Evolutionary conservation across 2,329 filamentous ascomycete species (phyloP), one percentile per base, ranked within the genome.

Genomic region (Calonectria hongkongensis): DNA sequence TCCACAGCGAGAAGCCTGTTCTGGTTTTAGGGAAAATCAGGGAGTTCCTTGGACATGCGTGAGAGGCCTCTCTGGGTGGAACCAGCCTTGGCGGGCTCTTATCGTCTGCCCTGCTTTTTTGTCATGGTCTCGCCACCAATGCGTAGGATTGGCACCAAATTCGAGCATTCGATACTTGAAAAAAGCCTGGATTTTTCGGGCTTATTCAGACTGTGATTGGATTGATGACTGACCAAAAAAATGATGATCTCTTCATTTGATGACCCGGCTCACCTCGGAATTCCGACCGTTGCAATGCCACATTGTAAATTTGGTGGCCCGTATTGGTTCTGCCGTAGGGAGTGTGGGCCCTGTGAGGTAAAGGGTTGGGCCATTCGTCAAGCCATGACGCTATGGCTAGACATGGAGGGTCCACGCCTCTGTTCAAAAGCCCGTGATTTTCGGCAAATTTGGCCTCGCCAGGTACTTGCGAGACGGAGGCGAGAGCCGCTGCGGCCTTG

Each of bases 21-120:
- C 3, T 75, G 5, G 73, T 76, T 2, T 60, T 76, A 0, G n/a
- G 60, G 0, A 75, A 75, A 30, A 76, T 75, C 9, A 58, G 66
- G 21, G 54, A 60, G 21, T 68, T 68, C 18, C 43, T 68, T 12
- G 51, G 15, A 8, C 36, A 41, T 30, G 33, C 25, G 18, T 54
- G 39, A 47, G 41, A 30, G 39, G 39, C 8, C 25, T 30, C 21
- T 21, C 21, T 21, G 45, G 4, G n/a, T 60, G 54, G 33, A 60
- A 60, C 21, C 39, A 21, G 33, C 13, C 5, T 12, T 1, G n/a
- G 21, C 21, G 18, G 7, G 51, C 15, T 33, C 28, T 28, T 41
- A 36, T 25, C 33, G 18, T 9, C 18, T 4, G 48, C 48, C 13
- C 15, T 4, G 2, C 18, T 16, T 21, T 7, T 15, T 7, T 15